Evolutionary conservation across 2,329 filamentous ascomycete species (phyloP), one percentile per base, ranked within the genome.

Genomic region (Aspergillus jensenii): DNA sequence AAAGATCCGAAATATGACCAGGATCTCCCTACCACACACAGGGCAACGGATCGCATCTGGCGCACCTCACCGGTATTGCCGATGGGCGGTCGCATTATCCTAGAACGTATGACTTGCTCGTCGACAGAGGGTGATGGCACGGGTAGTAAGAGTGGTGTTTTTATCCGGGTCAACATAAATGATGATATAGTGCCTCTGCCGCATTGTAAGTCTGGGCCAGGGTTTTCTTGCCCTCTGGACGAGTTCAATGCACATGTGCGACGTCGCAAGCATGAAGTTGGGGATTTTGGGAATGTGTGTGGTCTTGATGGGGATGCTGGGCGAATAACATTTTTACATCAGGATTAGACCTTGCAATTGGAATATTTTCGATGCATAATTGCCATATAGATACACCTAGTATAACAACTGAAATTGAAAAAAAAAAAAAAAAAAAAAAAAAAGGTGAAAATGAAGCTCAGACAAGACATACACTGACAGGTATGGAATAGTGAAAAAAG

Each of bases 121-220:
- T 50, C 62, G 11, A 21, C 19, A 17, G 46, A 55, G 15, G 45
- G 55, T 23, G 52, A 67, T 33, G 51, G 57, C 11, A 60, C 55
- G 15, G 19, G 6, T 11, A 51, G 6, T 9, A 52, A 61, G 4
- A 59, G 71, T 2, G 66, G 72, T 5, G 49, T 59, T 4, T 84
- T 76, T 59, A 73, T 86, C 21, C 77, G 83, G 17, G 66, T 86
- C 58, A 83, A 82, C 46, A 78, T 86, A 65, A 86, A 86, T 63
- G 84, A 86, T 63, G 81, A 79, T 8, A 78, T 84, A 27, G 77
- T 83, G 1, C 75, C 77, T 3, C 64, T 85, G 3, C 76, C 79
- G 3, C 76, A 73, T 23, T 84, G 82, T 63, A 62, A 74, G 15
- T 70, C 65, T 33, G 81, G 81, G 0, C 81, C 81, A 2, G 80